phyloP scores from a whole-genome alignment of 495 filamentous ascomycete genomes.

The Penicillium cinerascens region DNA sequence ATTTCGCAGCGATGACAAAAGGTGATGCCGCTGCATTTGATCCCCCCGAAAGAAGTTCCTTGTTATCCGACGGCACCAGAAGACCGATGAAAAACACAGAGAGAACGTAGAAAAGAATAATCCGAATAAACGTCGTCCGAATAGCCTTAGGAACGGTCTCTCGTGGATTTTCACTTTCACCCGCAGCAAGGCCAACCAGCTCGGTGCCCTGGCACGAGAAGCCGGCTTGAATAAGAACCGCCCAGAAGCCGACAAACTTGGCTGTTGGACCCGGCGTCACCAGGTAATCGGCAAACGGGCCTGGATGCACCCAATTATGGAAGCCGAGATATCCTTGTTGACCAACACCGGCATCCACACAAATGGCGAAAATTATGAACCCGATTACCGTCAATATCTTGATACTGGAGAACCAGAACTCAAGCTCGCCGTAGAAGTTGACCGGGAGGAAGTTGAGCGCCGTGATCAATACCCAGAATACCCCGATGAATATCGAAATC shows the following conservation, averaged over 20 bases:
- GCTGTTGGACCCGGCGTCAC: conserved; percentile 58
- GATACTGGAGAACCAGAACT: conserved; percentile 54
- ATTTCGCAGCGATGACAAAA: conserved; percentile 54
- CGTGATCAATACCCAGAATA: conserved; percentile 63
- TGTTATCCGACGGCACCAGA: conserved; percentile 48
- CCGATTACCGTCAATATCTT: conserved; percentile 56
- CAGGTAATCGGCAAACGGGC: conserved; percentile 56
- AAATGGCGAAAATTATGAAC: conserved; percentile 27
- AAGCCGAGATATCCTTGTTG: conserved; percentile 53
- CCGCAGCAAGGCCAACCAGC: conserved; percentile 60
- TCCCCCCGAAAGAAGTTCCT: conserved; percentile 25
- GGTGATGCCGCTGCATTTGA: conserved; percentile 33
- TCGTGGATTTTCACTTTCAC: conserved; percentile 61
- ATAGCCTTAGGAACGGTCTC: conserved; percentile 60
- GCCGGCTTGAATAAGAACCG: conserved; percentile 44
- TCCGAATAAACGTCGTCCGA: conserved; percentile 64
- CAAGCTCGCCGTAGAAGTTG: conserved; percentile 49
- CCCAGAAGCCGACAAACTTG: conserved; percentile 32
- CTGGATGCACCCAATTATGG: conserved; percentile 59
- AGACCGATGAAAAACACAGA: conserved; percentile 64
- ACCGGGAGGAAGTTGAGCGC: conserved; percentile 55
- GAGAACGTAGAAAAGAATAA: conserved; percentile 62
- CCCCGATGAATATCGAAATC: conserved; percentile 58
- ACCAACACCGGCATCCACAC: conserved; percentile 56
- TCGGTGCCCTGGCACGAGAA: conserved; percentile 65